Base-by-base conservation (phyloP, 106 monocot species). In the Vanilla planifolia region DNA sequence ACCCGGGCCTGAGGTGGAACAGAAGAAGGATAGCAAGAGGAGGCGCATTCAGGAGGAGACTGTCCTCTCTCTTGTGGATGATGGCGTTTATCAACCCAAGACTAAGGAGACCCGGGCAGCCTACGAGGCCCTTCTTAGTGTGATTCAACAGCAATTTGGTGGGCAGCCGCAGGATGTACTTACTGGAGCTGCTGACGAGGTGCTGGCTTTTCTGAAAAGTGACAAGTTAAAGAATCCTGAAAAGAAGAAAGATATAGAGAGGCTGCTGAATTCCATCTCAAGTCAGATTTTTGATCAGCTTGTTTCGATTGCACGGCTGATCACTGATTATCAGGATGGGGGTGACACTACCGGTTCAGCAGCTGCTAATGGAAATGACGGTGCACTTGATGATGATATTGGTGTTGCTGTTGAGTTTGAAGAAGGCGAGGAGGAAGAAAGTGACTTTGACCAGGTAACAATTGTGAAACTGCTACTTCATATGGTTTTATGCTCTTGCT, bases 391-490 rank as follows among this genome's bases (percentile, higher is more conserved):
- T 74, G 86, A 96, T 70, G 98, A 88, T 24, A 76, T 92, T 63
- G 98, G 98, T 27, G 98, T 98, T 56, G 98, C 92, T 3, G 92
- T 98, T 2, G 98, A 98, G 72, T 98, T 92, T 64, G 98, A 98
- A 45, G 92, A 98, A 68, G 86, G 88, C 7, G 98, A 92, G 21
- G 96, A 96, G 53, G 98, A 92, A 33, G 96, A 92, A 61, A 92
- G 88, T 43, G 98, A 92, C 56, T 88, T 51, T 47, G 98, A 98
- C 74, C 87, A 92, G 96, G 96, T 96, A 73, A 34, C 8, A 35
- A 36, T n/a, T 57, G 35, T 17, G 17, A 17, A 16, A 45, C 26
- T 52, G 53, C 13, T 57, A 34, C 17, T 57, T 57, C 20, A 21
- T 35, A 57, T 57, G 9, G 15, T 53, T 2, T 35, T 57, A 8